Conservation (phyloP, 345 rosid species). For the Corchorus olitorius region DNA sequence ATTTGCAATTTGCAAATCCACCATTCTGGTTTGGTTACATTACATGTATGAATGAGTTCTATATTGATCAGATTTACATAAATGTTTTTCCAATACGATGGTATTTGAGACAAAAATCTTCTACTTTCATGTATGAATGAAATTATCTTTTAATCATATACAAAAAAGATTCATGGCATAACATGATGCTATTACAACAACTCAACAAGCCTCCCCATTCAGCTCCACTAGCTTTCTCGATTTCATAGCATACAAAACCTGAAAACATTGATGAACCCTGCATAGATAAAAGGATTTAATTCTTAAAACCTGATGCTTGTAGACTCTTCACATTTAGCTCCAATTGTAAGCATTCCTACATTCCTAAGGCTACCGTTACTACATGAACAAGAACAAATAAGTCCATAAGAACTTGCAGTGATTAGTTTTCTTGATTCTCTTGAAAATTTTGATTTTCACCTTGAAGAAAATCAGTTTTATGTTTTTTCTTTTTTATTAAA, state of each 20-base stretch:
- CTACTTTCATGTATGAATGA: background rate
- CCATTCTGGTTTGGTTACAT: too few relatives aligned
- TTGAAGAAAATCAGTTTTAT: background rate
- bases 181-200: background rate
- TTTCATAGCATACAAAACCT: background rate
- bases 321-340: background rate
- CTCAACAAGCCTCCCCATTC: background rate
- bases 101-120: background rate
- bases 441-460: background rate
- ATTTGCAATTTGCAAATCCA: too few relatives aligned
- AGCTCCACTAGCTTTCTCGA: background rate
- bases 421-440: too few relatives aligned
- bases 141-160: background rate
- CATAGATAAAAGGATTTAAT: too few relatives aligned
- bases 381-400: background rate
- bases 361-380: background rate
- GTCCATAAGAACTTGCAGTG: background rate
- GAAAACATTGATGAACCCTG: background rate
- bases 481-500: background rate
- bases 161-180: background rate
- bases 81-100: background rate
- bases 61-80: too few relatives aligned
- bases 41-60: too few relatives aligned
- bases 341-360: background rate
- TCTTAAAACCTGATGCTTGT: background rate